These are phyloP conservation scores for Euphorbia pulcherrima DNA, from an alignment of 345 rosid species.

Conservation along the genomic window DNA sequence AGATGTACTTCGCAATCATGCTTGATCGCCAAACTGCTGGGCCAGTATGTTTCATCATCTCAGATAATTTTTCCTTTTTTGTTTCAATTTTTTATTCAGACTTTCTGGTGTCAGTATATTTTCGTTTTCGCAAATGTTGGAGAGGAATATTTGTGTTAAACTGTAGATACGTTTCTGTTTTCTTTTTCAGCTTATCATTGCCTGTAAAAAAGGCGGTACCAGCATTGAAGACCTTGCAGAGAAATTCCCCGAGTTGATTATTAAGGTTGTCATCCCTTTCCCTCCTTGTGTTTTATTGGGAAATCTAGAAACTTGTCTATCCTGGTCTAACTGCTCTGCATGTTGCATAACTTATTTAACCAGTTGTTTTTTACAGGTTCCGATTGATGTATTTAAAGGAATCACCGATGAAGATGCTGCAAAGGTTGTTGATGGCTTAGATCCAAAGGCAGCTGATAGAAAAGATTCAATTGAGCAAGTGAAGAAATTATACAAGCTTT, in stretches of 20 bases:
- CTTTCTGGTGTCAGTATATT: not conserved
- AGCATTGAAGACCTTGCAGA: conserved; percentile 99
- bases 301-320: conserved; percentile 2
- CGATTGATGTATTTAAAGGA: conserved; percentile 87
- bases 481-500: conserved; percentile 89
- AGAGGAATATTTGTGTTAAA: not conserved
- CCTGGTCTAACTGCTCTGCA: conserved; percentile 12
- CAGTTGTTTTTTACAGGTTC: conserved; percentile 52
- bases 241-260: conserved; percentile 93
- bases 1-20: conserved; percentile 98
- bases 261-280: conserved; percentile 49
- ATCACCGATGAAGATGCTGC: conserved; percentile 97
- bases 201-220: conserved; percentile 96
- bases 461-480: conserved; percentile 87
- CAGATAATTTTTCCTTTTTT: not conserved
- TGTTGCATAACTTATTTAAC: conserved; percentile 14
- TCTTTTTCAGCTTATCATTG: conserved; percentile 73
- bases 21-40: conserved; percentile 95
- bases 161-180: conserved; percentile 7
- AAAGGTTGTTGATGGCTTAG: conserved; percentile 93
- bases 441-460: conserved; percentile 73
- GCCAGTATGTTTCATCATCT: conserved; percentile 56
- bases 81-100: conserved; percentile 8
- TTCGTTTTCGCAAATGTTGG: conserved; percentile 6
- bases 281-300: conserved; percentile 16